Evolutionary conservation across 176 grass and related monocot genomes (phyloP), one percentile per base, ranked within the genome.

Genomic region (Aegilops umbellulata): DNA sequence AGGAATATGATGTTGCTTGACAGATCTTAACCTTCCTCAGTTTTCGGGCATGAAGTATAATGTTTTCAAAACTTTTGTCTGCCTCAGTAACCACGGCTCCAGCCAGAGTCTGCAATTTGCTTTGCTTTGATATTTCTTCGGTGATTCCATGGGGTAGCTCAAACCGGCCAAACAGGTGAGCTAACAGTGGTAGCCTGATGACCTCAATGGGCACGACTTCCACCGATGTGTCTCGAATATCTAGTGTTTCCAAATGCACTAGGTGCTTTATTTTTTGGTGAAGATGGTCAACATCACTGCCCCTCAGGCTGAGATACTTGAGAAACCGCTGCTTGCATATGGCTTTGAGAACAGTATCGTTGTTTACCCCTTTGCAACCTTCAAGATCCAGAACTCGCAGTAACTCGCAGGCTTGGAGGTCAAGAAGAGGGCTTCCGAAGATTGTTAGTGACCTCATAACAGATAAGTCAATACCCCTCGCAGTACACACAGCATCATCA

Each of bases 21-120:
- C 14, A 53, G 49, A 83, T 49, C 70, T 83, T 83, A 38, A 83
- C 66, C 66, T 83, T 83, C 31, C 58, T 83, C 66, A 83, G 80
- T 22, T 72, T 83, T 72, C n/a, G 20, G 35, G 66, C 80, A 0
- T 58, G 22, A 60, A 83, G 80, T 71, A 83, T 60, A 34, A 83
- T 67, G 57, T 83, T 30, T 39, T 83, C 65, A 0, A 30, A 31
- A 25, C 65, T 53, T 53, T 17, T 19, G 2, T 38, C 22, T 19
- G 20, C 58, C 66, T 83, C 25, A 2, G 36, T 83, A 49, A 46
- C 7, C 57, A 71, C 49, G 38, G 60, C 57, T 60, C 80, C 66
- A 72, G 49, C 30, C 38, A 83, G 46, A 7, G 80, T 83, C 47
- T 83, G 80, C 31, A 83, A 31, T 26, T 1, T 13, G 70, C 80